phyloP scores from a whole-genome alignment of 495 filamentous ascomycete genomes.

The Penicillium coffeae region DNA sequence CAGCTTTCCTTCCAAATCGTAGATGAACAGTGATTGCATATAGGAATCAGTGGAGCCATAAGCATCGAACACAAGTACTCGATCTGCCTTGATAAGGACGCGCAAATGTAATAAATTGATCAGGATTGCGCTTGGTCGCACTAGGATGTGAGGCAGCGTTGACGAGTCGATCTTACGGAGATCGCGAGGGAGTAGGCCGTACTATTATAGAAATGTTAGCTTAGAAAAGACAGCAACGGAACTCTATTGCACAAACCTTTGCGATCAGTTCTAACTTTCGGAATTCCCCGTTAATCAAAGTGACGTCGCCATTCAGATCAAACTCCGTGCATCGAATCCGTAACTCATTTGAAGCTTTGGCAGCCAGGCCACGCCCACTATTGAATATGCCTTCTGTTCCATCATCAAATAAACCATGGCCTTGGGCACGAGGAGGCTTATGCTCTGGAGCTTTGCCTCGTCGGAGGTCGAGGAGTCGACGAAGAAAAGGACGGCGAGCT shows the following conservation, averaged over 20 bases:
- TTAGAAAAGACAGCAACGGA: background rate
- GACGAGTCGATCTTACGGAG: conserved; percentile 98
- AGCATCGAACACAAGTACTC: conserved; percentile 91
- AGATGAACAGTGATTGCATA: conserved; percentile 94
- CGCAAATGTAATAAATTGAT: conserved; percentile 92
- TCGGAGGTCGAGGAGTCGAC: conserved; percentile 50
- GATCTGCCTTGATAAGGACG: conserved; percentile 89
- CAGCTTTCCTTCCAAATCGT: conserved; percentile 71
- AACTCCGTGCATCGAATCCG: conserved; percentile 91
- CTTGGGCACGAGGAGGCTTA: conserved; percentile 14
- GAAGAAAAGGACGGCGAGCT: conserved; percentile 48
- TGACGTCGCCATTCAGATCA: conserved; percentile 88
- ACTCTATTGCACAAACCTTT: conserved; percentile 62
- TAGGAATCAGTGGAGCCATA: conserved; percentile 95
- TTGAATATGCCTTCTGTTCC: conserved; percentile 38
- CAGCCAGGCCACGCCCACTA: conserved; percentile 58
- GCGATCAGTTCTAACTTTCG: conserved; percentile 95
- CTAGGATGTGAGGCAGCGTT: conserved; percentile 91
- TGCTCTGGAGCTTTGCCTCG: conserved; percentile 28
- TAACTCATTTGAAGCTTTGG: conserved; percentile 74
- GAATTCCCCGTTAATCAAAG: conserved; percentile 92
- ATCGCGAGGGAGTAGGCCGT: conserved; percentile 91
- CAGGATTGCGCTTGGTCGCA: conserved; percentile 89
- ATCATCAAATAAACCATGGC: conserved; percentile 34
- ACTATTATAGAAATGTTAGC: conserved; percentile 46